Conservation (phyloP, 2,329 filamentous ascomycete genomes). For the Diaporthe sp. region DNA sequence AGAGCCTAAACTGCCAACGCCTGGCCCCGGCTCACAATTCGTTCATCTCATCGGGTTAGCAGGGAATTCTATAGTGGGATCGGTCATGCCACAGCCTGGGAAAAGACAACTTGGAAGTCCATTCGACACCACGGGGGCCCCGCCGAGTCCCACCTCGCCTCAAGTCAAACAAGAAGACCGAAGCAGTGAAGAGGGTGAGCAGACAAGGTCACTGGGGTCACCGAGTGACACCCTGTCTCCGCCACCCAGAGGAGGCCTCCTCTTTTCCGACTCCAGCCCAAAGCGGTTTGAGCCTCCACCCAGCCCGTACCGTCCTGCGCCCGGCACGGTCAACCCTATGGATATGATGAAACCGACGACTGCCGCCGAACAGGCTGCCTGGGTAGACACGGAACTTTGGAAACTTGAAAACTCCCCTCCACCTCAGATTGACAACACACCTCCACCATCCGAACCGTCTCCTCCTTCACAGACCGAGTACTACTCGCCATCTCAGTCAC, state of each 20-base stretch:
- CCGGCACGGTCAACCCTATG: slow-evolving; percentile 66
- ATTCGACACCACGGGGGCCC: slow-evolving; percentile 24
- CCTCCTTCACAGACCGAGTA: slow-evolving; percentile 29
- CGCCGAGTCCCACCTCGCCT: slow-evolving; percentile 36
- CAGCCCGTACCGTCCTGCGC: slow-evolving; percentile 50
- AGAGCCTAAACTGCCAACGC: slow-evolving; percentile 18
- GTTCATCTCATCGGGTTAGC: slow-evolving; percentile 37
- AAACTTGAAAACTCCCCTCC: slow-evolving; percentile 49
- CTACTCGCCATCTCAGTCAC: slow-evolving; percentile 23
- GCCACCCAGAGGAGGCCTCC: slow-evolving; percentile 39
- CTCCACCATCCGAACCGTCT: slow-evolving; percentile 29
- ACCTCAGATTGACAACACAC: slow-evolving; percentile 34
- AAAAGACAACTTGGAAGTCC: slow-evolving; percentile 29
- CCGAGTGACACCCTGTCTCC: slow-evolving; percentile 27
- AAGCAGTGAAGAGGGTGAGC: slow-evolving; percentile 35
- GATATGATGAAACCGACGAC: slow-evolving; percentile 63
- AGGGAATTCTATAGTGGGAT: slow-evolving; percentile 30
- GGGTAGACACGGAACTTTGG: slow-evolving; percentile 51
- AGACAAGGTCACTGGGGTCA: slow-evolving; percentile 16
- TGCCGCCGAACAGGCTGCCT: slow-evolving; percentile 49
- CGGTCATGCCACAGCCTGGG: slow-evolving; percentile 29
- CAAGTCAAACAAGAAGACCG: slow-evolving; percentile 32
- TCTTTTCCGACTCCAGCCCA: slow-evolving; percentile 35
- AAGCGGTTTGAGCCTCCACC: slow-evolving; percentile 43
- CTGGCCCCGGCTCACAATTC: slow-evolving; percentile 21